Base-by-base conservation (phyloP, 2,329 filamentous ascomycete genomes). In the Trichoderma sp. region DNA sequence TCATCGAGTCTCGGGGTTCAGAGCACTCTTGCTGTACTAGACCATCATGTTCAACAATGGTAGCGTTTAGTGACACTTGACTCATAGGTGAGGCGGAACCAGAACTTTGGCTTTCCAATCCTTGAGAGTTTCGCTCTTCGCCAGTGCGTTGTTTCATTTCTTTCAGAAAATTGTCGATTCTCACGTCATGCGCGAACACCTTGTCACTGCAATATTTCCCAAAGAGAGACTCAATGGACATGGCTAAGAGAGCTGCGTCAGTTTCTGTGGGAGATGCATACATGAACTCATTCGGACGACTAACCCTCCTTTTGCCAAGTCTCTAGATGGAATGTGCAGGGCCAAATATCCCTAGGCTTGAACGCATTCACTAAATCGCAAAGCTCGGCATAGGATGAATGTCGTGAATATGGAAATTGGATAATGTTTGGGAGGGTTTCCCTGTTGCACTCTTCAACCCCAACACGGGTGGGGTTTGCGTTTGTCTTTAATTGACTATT, bases 351-450 rank as follows among this genome's bases (percentile, higher is more conserved):
- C 54, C 80, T 87, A 0, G 93, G 93, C 32, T 81, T 85, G 72
- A 97, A 91, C 0, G 83, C 82, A 3, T 82, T 76, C 1, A 97
- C 83, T 1, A 97, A 80, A 64, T 88, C 79, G 70, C 92, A 90
- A 3, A 97, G 84, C 76, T 97, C 94, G 0, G 83, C 81, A 69
- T 95, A 94, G 0, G 92, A 97, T 0, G 94, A 96, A 77, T 98
- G 94, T 1, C 94, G 87, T 0, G 94, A 94, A 74, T 94, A 97
- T 0, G 94, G 92, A 71, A 97, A 97, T 0, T 76, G 80, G 3
- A 89, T 86, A 0, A 74, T 74, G 13, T 72, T 79, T 0, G 84
- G 79, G 2, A 86, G 74, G 0, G 2, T 22, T 4, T n/a, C 4
- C 37, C 4, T 25, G 17, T 13, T 25, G n/a, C 13, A 15, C 12